Percentiles rank a stretch among this genome's conserved stretches.
These are phyloP conservation scores for Aureobasidium zeae DNA, from an alignment of 2,329 filamentous ascomycete species.

Conservation along the genomic window DNA sequence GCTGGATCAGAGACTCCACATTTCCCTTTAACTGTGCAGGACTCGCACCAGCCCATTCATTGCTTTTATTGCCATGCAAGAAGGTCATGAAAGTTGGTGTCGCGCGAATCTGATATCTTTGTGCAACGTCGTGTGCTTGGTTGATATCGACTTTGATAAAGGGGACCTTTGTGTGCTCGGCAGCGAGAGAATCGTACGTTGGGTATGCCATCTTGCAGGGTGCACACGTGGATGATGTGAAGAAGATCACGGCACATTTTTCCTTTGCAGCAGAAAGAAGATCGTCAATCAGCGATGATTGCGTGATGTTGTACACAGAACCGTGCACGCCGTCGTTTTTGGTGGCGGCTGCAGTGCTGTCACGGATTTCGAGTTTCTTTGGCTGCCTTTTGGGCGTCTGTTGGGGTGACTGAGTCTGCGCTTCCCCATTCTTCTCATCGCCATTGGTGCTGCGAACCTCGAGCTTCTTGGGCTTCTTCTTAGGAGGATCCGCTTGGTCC, in stretches of 20 bases:
- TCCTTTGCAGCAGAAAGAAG: constrained; percentile 51
- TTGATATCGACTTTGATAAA: constrained; percentile 80
- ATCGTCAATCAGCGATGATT: constrained; percentile 50
- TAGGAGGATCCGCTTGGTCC: constrained; percentile 1
- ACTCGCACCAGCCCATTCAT: constrained; percentile 74
- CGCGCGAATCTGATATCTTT: constrained; percentile 58
- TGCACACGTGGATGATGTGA: constrained; percentile 78
- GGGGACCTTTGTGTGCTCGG: constrained; percentile 56
- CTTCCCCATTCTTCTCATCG: neutral
- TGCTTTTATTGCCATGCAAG: constrained; percentile 62
- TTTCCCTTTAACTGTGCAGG: constrained; percentile 58
- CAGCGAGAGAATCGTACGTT: constrained; percentile 68
- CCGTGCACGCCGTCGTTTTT: constrained; percentile 24
- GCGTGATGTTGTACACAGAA: constrained; percentile 53
- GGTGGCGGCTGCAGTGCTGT: constrained; percentile 3
- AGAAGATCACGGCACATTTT: constrained; percentile 76
- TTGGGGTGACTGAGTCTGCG: neutral
- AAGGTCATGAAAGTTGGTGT: constrained; percentile 90
- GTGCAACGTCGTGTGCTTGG: constrained; percentile 49
- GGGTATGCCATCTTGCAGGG: constrained; percentile 81
- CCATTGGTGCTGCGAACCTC: constrained; percentile 2
- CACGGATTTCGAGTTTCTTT: constrained; percentile 14
- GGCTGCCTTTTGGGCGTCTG: constrained; percentile 3
- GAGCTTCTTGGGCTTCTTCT: constrained; percentile 15
- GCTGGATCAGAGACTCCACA: constrained; percentile 62